phyloP scores from a whole-genome alignment of 2,329 filamentous ascomycete species.

The Thermothelomyces thermophilus region DNA sequence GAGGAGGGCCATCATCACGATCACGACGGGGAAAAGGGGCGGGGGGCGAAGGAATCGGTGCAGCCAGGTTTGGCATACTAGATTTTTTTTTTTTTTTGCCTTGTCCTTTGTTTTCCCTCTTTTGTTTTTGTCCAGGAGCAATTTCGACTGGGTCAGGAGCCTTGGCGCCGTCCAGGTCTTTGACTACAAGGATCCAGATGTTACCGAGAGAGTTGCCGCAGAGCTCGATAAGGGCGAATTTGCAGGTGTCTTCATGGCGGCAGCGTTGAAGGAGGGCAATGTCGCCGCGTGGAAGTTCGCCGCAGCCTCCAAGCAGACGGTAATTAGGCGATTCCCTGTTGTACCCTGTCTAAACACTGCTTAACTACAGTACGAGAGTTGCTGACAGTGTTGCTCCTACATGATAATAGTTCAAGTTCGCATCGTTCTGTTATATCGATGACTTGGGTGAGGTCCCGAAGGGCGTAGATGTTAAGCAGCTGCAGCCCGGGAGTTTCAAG shows the following conservation, averaged over 20 bases:
- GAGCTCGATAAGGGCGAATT: constrained; percentile 23
- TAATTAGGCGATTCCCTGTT: background rate
- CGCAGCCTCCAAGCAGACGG: constrained; percentile 13
- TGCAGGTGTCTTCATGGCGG: constrained; percentile 18
- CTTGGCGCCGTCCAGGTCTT: constrained; percentile 40
- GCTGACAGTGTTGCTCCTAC: background rate
- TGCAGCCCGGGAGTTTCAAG: background rate
- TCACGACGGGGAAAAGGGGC: background rate
- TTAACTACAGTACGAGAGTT: background rate
- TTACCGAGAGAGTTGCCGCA: constrained; percentile 29
- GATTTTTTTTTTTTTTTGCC: too few species aligned
- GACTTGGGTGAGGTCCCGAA: constrained; percentile 6
- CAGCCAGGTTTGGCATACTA: background rate
- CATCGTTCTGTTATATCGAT: constrained; percentile 5
- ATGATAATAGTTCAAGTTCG: constrained; percentile 9
- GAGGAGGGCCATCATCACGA: background rate
- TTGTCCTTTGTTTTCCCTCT: too few species aligned
- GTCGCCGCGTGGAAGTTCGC: constrained; percentile 10
- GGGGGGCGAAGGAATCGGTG: background rate
- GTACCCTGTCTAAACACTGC: too few species aligned
- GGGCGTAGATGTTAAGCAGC: constrained; percentile 8
- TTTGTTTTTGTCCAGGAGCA: constrained; percentile 37
- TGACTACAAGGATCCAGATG: constrained; percentile 35
- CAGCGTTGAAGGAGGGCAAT: constrained; percentile 7
- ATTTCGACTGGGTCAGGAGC: constrained; percentile 37